Conservation (phyloP, 768 basidiomycete genomes). For the Phlebiopsis flavidoalba region DNA sequence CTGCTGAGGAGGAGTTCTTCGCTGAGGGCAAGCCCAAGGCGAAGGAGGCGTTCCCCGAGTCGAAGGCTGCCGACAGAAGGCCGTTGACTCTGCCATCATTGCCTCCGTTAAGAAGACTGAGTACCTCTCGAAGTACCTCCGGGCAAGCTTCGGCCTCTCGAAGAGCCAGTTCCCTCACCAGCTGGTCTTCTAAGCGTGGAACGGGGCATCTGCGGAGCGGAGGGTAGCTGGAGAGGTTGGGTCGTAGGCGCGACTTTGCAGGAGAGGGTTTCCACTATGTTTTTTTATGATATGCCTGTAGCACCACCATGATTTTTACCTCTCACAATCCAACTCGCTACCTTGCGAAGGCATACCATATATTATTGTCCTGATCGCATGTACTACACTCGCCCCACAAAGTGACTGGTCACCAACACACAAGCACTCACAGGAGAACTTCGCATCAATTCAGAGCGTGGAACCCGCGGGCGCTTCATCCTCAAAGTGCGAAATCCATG, state of each 20-base stretch:
- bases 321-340: slow-evolving; percentile 15
- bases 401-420: too few relatives aligned
- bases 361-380: neutral
- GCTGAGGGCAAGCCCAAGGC: slow-evolving; percentile 87
- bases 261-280: slow-evolving; percentile 20
- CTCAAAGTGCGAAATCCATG: neutral
- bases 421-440: neutral
- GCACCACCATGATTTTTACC: slow-evolving; percentile 26
- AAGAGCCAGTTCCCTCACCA: slow-evolving; percentile 98
- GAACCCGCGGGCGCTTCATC: neutral
- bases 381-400: too few relatives aligned
- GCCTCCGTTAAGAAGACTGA: slow-evolving; percentile 87
- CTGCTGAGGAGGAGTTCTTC: slow-evolving; percentile 98
- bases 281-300: slow-evolving; percentile 32
- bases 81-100: slow-evolving; percentile 72
- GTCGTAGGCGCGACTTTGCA: neutral
- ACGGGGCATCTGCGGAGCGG: neutral
- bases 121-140: slow-evolving; percentile 89
- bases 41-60: slow-evolving; percentile 81
- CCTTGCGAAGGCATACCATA: slow-evolving; percentile 18
- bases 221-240: slow-evolving; percentile 5
- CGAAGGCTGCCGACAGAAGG: slow-evolving; percentile 89
- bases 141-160: slow-evolving; percentile 87
- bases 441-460: neutral
- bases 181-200: slow-evolving; percentile 65